A percentile compares a stretch with the other conserved stretches of the same genome.
Conservation (phyloP, 2,329 filamentous ascomycete species). For the Orbilia ellipsospora region DNA sequence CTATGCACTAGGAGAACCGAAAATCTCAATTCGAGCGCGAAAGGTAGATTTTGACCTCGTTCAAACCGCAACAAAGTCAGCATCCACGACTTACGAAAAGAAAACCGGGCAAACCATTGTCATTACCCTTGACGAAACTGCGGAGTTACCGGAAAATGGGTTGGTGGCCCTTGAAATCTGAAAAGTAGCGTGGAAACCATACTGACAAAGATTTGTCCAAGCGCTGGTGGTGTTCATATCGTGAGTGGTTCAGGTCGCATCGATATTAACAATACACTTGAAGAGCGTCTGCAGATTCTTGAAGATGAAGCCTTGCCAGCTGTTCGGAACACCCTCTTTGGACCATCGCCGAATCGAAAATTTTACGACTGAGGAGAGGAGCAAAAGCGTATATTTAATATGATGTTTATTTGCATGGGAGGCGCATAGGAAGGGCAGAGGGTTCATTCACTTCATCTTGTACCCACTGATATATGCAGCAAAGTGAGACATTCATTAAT, state of each 20-base stretch:
- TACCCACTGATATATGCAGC: no score
- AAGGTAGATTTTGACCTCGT: constrained; percentile 78
- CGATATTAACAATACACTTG: constrained; percentile 98
- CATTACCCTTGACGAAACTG: constrained; percentile 79
- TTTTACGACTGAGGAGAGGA: constrained; percentile 80
- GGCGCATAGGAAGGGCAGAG: no score
- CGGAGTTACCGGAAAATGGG: constrained; percentile 83
- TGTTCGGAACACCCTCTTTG: constrained; percentile 87
- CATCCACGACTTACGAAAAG: constrained; percentile 84
- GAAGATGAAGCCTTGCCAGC: constrained; percentile 85
- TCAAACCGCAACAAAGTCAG: constrained; percentile 81
- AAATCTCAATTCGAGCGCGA: constrained; percentile 78
- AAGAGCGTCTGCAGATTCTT: constrained; percentile 85
- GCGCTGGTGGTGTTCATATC: constrained; percentile 83
- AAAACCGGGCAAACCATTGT: constrained; percentile 76
- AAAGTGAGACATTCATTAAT: no score
- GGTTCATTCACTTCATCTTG: no score
- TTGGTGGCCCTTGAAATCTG: constrained; percentile 67
- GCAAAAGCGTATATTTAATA: not conserved
- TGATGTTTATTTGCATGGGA: no score
- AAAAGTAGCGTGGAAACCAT: no score
- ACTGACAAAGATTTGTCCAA: constrained; percentile 62
- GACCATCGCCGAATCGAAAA: constrained; percentile 92
- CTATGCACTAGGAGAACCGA: constrained; percentile 85
- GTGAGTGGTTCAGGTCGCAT: constrained; percentile 90